Evolutionary conservation across 2,329 filamentous ascomycete species (phyloP), one percentile per base, ranked within the genome.

Genomic region (Didymella pinodella): DNA sequence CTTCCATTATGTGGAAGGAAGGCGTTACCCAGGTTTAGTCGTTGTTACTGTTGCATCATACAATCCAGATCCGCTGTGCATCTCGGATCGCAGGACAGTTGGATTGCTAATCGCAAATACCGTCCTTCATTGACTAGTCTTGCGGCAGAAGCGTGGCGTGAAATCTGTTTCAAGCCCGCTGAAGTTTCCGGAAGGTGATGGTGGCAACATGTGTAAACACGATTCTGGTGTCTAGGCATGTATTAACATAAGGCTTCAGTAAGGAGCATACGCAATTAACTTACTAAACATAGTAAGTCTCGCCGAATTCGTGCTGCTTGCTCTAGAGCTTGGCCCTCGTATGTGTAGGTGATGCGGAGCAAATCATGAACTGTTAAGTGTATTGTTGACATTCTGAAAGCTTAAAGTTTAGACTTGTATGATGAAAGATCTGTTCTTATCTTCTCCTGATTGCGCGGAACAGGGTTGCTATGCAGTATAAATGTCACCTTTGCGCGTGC

Each of bases 281-380:
- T 40, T 64, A 73, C 72, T 6, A 68, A 68, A 38, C 72, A 74
- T 10, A 66, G 56, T 5, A 67, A 67, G 41, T 65, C 64, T 7
- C 63, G 64, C 10, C 65, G 65, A 18, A 62, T 63, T 48, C 67
- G 53, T 16, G 63, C 62, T 48, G 65, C 61, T 32, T 60, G 62
- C 48, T 68, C 64, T 11, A 66, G 43, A 8, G 67, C 67, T 45
- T 64, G 66, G n/a, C 67, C 63, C 56, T 75, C 73, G 51, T 75
- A 75, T 1, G 66, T 70, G 49, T 74, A 74, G 20, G 73, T 74
- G 57, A 75, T 73, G 61, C 73, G 73, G 16, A 75, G 65, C 10
- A 75, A 59, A 43, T 75, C 73, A 62, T 74, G 65, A 43, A 75
- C 58, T 8, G 71, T 66, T 4, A 75, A 55, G 54, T 67, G 67